Evolutionary conservation across 2,329 filamentous ascomycete genomes (phyloP).

Genomic region (Fusarium heterosporum): DNA sequence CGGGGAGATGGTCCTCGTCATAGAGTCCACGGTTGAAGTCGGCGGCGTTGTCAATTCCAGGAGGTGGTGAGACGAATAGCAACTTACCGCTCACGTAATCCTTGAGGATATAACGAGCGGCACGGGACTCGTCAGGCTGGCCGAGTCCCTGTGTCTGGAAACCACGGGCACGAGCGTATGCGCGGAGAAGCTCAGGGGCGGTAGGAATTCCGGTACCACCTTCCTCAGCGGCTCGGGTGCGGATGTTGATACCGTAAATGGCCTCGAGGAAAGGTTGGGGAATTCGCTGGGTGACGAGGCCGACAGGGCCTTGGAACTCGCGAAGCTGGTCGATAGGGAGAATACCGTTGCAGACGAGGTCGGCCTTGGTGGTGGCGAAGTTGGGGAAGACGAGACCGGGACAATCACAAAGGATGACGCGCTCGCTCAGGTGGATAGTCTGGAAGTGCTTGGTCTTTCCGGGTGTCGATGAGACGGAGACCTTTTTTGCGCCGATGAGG

Average conservation of each 20-base stretch:
- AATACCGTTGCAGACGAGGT: conserved; percentile 94
- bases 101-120: conserved; percentile 89
- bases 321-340: conserved; percentile 96
- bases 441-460: conserved; percentile 99
- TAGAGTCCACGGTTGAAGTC: conserved; percentile 94
- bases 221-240: conserved; percentile 84
- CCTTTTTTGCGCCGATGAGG: conserved; percentile 97
- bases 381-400: conserved; percentile 98
- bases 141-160: conserved; percentile 91
- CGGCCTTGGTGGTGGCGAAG: conserved; percentile 95
- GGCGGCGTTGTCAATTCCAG: conserved; percentile 73
- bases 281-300: conserved; percentile 84
- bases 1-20: conserved; percentile 82
- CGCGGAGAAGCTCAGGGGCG: conserved; percentile 83
- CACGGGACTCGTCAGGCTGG: conserved; percentile 92
- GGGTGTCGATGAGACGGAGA: conserved; percentile 95
- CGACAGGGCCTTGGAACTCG: conserved; percentile 89
- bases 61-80: conserved; percentile 90
- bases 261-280: conserved; percentile 91
- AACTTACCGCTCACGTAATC: conserved; percentile 98
- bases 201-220: conserved; percentile 91
- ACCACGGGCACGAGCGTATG: conserved; percentile 89
- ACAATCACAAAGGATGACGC: conserved; percentile 95
- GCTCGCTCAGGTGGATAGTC: conserved; percentile 91
- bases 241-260: conserved; percentile 91